Conservation (phyloP, 2,329 filamentous ascomycete genomes). For the Uncinocarpus reesii region DNA sequence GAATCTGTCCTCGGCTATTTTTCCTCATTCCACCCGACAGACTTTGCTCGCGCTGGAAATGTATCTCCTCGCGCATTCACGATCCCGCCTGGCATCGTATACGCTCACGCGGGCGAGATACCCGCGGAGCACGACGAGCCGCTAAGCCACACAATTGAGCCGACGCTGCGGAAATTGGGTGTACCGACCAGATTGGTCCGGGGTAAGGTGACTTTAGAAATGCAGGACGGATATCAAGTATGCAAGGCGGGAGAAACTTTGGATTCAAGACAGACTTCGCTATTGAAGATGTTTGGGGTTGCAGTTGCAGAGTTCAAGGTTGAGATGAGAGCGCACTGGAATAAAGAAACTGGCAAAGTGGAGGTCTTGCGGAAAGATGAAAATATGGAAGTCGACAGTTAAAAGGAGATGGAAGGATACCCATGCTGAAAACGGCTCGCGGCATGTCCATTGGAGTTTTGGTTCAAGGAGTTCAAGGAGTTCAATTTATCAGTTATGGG, state of each 20-base stretch:
- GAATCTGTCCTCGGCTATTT: conserved; percentile 63
- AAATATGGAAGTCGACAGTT: conserved; percentile 36
- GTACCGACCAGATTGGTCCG: conserved; percentile 82
- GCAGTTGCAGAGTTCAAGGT: conserved; percentile 86
- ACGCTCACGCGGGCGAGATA: conserved; percentile 68
- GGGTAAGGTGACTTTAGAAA: conserved; percentile 71
- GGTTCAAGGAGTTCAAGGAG: background rate
- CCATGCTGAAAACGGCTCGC: conserved; percentile 1
- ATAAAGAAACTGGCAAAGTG: conserved; percentile 31
- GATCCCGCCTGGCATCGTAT: conserved; percentile 73
- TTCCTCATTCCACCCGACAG: conserved; percentile 58
- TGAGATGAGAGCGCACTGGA: conserved; percentile 58
- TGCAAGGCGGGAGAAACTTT: conserved; percentile 77
- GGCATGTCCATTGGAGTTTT: conserved; percentile 7
- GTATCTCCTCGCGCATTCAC: conserved; percentile 63
- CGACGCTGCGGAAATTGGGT: conserved; percentile 75
- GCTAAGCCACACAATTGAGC: conserved; percentile 79
- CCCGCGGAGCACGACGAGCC: conserved; percentile 72
- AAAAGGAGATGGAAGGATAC: conserved; percentile 9
- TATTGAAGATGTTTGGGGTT: conserved; percentile 88
- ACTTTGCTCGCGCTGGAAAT: conserved; percentile 84
- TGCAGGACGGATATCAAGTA: conserved; percentile 55
- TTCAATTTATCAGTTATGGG: conserved; percentile 12
- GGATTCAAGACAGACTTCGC: conserved; percentile 81
- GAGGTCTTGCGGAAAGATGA: conserved; percentile 31